These are phyloP conservation scores for Blastobotrys proliferans DNA, from an alignment of 1,139 yeast genomes.

Conservation along the genomic window DNA sequence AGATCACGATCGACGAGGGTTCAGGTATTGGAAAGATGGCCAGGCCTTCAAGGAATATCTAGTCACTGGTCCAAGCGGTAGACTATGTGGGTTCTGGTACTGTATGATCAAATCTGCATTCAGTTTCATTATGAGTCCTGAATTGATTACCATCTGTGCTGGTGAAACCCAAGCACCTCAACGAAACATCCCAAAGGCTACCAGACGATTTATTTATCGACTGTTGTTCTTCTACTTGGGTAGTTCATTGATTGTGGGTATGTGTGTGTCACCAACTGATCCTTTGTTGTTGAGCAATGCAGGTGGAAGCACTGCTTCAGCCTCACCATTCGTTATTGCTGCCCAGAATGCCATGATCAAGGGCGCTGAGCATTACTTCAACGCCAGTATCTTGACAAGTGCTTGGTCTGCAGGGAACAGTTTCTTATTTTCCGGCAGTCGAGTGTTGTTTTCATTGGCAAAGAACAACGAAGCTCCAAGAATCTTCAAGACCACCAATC, in stretches of 20 bases:
- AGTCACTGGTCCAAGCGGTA: slow-evolving; percentile 47
- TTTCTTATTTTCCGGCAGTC: slow-evolving; percentile 52
- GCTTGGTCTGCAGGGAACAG: slow-evolving; percentile 55
- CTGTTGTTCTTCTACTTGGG: slow-evolving; percentile 38
- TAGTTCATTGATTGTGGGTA: slow-evolving; percentile 46
- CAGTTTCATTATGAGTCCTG: slow-evolving; percentile 58
- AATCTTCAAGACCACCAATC: slow-evolving; percentile 46
- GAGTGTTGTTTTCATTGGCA: slow-evolving; percentile 53
- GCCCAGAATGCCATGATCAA: slow-evolving; percentile 51
- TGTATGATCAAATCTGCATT: slow-evolving; percentile 57
- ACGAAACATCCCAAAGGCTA: slow-evolving; percentile 37
- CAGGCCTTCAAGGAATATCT: slow-evolving; percentile 29
- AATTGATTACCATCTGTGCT: slow-evolving; percentile 48
- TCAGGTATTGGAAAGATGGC: slow-evolving; percentile 16
- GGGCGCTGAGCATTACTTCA: slow-evolving; percentile 35
- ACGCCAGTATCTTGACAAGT: slow-evolving; percentile 50
- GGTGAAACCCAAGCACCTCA: slow-evolving; percentile 49
- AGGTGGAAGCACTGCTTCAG: slow-evolving; percentile 33
- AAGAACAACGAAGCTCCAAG: slow-evolving; percentile 48
- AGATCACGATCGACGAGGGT: slow-evolving; percentile 19
- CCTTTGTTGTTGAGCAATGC: slow-evolving; percentile 40
- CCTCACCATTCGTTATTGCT: slow-evolving; percentile 60
- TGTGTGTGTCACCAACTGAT: slow-evolving; percentile 44
- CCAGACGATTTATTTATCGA: slow-evolving; percentile 38
- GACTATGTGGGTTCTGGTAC: slow-evolving; percentile 60